phyloP scores from a whole-genome alignment of 345 rosid species.

The Euphorbia pulcherrima region DNA sequence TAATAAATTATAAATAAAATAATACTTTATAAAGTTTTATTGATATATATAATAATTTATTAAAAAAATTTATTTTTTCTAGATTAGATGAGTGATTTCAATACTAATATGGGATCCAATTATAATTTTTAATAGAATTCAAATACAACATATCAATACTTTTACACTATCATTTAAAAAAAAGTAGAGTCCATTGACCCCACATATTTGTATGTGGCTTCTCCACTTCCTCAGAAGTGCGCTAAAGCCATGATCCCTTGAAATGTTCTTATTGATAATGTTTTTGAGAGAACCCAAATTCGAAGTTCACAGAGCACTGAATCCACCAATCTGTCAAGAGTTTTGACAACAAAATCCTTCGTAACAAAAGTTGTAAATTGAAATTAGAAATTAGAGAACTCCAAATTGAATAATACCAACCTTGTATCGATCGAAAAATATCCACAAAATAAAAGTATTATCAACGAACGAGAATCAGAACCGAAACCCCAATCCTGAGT shows the following conservation, averaged over 20 bases:
- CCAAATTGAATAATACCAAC: slow-evolving; percentile 39
- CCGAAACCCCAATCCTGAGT: slow-evolving; percentile 44
- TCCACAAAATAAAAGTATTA: slow-evolving; percentile 64
- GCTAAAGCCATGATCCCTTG: slow-evolving; percentile 95
- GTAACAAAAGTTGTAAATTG: not conserved
- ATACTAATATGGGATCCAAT: no score
- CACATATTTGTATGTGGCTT: no score
- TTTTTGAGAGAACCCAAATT: slow-evolving; percentile 84
- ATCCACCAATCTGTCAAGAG: slow-evolving; percentile 70
- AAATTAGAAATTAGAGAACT: not conserved
- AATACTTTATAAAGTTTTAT: no score
- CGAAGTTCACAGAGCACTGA: slow-evolving; percentile 72
- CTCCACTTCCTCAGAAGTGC: no score
- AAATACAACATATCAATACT: no score
- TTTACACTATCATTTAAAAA: no score
- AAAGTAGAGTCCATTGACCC: no score
- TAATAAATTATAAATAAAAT: no score
- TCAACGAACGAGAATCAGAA: slow-evolving; percentile 58
- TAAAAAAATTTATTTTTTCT: no score
- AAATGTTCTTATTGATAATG: slow-evolving; percentile 76
- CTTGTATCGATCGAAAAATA: slow-evolving; percentile 91
- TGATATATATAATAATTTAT: no score
- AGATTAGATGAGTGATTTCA: no score
- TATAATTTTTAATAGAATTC: no score
- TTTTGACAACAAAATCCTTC: not conserved